A percentile compares a stretch with the other conserved stretches of the same genome.
These are phyloP conservation scores for Apostasia ramifera DNA, from an alignment of 106 monocot species.

Conservation along the genomic window DNA sequence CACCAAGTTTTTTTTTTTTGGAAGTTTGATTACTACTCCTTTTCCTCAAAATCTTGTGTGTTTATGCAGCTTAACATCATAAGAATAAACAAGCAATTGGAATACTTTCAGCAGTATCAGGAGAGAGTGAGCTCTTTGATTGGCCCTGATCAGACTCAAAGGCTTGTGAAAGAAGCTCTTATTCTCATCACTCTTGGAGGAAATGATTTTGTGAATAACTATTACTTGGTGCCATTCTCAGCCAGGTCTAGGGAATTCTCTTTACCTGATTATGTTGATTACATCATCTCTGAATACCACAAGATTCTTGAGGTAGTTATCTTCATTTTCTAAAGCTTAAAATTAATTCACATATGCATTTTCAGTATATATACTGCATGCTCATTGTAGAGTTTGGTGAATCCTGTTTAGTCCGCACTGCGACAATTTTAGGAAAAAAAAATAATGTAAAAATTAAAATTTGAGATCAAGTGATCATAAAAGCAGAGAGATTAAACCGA, in stretches of 20 bases:
- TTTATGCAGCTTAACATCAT: conserved; percentile 60
- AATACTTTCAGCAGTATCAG: conserved; percentile 69
- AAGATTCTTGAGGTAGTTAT: conserved; percentile 49
- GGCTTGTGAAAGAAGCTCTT: conserved; percentile 40
- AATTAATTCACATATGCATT: no score
- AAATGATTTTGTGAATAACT: conserved; percentile 84
- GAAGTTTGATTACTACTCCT: no score
- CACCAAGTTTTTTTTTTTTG: no score
- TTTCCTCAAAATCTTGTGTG: neutral
- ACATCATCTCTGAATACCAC: conserved; percentile 60
- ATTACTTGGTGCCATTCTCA: conserved; percentile 65
- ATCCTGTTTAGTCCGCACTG: no score
- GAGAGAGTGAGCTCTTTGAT: conserved; percentile 36
- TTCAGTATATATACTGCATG: no score
- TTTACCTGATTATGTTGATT: conserved; percentile 56
- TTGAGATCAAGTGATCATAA: no score
- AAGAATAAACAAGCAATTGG: conserved; percentile 46
- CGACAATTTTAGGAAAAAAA: no score
- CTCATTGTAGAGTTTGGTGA: no score
- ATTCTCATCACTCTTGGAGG: conserved; percentile 73
- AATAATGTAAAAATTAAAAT: no score
- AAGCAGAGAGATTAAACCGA: no score
- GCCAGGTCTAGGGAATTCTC: conserved; percentile 50
- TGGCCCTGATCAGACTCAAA: conserved; percentile 22
- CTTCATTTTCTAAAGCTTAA: neutral